A percentile compares a stretch with the other conserved stretches of the same genome.
Conservation (phyloP, 163 green algal species). For the Coccomyxa subellipsoidea region DNA sequence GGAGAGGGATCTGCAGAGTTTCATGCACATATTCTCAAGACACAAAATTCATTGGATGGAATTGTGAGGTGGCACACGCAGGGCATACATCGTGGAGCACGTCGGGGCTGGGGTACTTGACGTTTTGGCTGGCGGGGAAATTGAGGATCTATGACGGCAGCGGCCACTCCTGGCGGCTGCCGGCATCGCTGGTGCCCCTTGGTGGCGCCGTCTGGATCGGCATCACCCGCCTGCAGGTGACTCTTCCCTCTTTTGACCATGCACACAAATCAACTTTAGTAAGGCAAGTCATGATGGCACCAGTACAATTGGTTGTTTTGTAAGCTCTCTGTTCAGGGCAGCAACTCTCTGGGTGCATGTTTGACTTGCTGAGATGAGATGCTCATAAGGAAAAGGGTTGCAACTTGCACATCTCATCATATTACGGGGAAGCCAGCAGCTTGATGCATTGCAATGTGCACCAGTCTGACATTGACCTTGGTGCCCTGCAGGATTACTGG, state of each 20-base stretch:
- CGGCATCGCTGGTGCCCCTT: conserved; percentile 9
- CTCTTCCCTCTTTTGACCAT: not conserved
- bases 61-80: conserved; percentile 12
- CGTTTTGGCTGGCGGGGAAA: conserved; percentile 47
- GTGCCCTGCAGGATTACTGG: conserved; percentile 43
- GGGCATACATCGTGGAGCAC: conserved; percentile 59
- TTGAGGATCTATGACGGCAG: conserved; percentile 40
- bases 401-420: not conserved
- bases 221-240: conserved; percentile 32
- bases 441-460: not conserved
- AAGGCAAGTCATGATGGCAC: too few species aligned
- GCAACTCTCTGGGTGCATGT: not conserved
- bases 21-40: not conserved
- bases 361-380: not conserved
- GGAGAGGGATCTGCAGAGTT: too few species aligned
- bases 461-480: not conserved
- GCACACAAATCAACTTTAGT: too few species aligned
- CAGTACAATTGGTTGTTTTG: too few species aligned
- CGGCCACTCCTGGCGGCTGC: conserved; percentile 25
- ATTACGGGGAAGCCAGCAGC: not conserved
- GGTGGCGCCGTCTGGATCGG: conserved; percentile 36
- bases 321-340: too few species aligned
- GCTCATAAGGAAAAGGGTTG: not conserved
- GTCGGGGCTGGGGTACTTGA: conserved; percentile 43
- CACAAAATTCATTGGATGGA: not conserved